Conservation (phyloP, 441 rosid genomes). For the Adansonia grandidieri region DNA sequence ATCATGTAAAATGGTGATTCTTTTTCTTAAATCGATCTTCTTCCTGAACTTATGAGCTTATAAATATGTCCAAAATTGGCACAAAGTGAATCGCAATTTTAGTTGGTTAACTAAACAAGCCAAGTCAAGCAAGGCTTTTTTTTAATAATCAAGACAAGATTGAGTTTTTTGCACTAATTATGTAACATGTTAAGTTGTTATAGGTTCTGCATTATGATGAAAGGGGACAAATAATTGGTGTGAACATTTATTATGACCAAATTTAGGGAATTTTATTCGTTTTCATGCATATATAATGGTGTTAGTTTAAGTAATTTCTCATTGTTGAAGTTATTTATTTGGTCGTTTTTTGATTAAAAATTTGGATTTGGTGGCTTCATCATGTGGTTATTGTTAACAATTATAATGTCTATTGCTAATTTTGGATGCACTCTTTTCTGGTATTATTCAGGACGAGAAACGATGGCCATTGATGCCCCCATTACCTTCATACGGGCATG, state of each 20-base stretch:
- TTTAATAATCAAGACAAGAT: neutral
- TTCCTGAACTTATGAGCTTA: neutral
- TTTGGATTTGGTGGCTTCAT: slow-evolving; percentile 10
- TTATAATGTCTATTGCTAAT: neutral
- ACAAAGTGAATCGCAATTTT: neutral
- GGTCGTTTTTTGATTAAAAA: neutral
- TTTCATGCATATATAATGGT: neutral
- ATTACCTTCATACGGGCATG: slow-evolving; percentile 90
- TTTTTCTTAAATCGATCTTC: neutral
- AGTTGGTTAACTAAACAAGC: slow-evolving; percentile 14
- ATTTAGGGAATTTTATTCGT: neutral
- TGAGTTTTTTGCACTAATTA: neutral
- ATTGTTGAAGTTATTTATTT: neutral
- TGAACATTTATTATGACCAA: neutral
- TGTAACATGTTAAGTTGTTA: neutral
- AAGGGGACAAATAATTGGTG: neutral
- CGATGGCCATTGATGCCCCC: slow-evolving; percentile 92
- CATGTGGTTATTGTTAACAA: neutral
- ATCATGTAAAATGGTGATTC: neutral
- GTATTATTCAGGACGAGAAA: slow-evolving; percentile 64
- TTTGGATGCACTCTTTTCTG: neutral
- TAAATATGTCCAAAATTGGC: neutral
- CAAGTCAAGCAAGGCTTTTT: neutral
- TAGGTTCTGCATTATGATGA: neutral
- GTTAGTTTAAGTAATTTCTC: neutral